Evolutionary conservation across 352 stramenopile species (phyloP), one percentile per base, ranked within the genome.

Genomic region (Phytophthora pseudosyringae): DNA sequence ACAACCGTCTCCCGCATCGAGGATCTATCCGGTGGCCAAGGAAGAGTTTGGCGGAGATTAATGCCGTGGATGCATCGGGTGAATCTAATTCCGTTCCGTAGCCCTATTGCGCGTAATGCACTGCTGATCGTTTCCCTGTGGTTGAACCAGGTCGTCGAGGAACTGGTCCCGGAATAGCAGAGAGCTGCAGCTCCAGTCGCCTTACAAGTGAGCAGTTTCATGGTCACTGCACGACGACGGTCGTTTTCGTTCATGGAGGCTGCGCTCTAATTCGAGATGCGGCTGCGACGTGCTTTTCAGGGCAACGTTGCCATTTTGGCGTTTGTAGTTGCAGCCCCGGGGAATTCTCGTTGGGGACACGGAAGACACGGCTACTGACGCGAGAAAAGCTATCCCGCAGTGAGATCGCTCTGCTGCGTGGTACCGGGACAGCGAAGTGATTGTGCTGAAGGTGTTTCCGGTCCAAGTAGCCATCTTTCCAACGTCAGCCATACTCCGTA

Each of bases 251-350:
- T 44, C 29, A 43, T 57, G 50, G 18, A 53, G 59, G 18, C 39
- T 49, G 60, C 64, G 38, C 57, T 71, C 67, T 72, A 75, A 75
- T 75, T 75, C 67, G 67, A 75, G 67, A 72, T 53, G 54, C 21
- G 18, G 33, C 45, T 68, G 61, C 50, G 55, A 69, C 33, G 62
- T 69, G 63, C 16, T 65, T 49, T 50, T 64, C 47, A 57, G 43
- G 35, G 15, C 36, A 53, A 69, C 63, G 48, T 16, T 62, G 57
- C 38, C 40, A 72, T 58, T 68, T 63, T 66, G 54, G 35, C 53
- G 56, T 59, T 67, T 68, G 48, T 62, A 50, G 58, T 59, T 69
- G 59, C 35, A 38, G 41, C 56, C 29, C 28, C n/a, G 45, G 18
- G 48, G 35, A 61, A 71, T 71, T 68, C 36, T 21, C 52, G 10